Percentiles rank a stretch among this genome's conserved stretches.
These are phyloP conservation scores for Rhizophora mangle DNA, from an alignment of 345 rosid genomes.

Conservation along the genomic window DNA sequence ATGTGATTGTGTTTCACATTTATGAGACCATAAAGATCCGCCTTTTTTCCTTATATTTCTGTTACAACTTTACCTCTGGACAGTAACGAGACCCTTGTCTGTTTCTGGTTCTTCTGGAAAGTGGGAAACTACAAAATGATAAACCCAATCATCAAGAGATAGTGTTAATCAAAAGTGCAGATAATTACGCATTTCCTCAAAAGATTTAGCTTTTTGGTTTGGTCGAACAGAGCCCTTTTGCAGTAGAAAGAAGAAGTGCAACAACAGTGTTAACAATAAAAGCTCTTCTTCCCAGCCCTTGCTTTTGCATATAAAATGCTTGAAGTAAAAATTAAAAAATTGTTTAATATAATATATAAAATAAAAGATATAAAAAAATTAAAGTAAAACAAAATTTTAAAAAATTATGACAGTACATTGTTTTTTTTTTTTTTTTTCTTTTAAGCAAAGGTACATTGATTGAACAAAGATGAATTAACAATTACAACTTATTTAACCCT, in stretches of 20 bases:
- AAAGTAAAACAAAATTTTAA: not conserved
- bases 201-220: slow-evolving; percentile 30
- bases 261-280: too few relatives aligned
- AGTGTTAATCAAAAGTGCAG: not conserved
- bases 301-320: too few relatives aligned
- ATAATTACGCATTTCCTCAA: slow-evolving; percentile 20
- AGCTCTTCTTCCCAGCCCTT: too few relatives aligned
- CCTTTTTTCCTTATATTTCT: slow-evolving; percentile 9
- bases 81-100: slow-evolving; percentile 30
- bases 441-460: too few relatives aligned
- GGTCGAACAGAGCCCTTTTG: not conserved
- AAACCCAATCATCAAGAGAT: slow-evolving; percentile 25
- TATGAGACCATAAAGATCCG: not conserved
- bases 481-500: not conserved
- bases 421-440: too few relatives aligned
- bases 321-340: too few relatives aligned
- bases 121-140: slow-evolving; percentile 20
- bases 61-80: slow-evolving; percentile 21
- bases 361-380: not conserved
- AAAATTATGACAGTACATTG: not conserved
- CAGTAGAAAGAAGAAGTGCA: not conserved
- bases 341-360: too few relatives aligned
- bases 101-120: slow-evolving; percentile 38
- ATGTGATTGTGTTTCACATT: slow-evolving; percentile 35
- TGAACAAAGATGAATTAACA: too few relatives aligned